These are phyloP conservation scores for Calonectria fujianensis DNA, from an alignment of 2,329 filamentous ascomycete genomes.

Conservation along the genomic window DNA sequence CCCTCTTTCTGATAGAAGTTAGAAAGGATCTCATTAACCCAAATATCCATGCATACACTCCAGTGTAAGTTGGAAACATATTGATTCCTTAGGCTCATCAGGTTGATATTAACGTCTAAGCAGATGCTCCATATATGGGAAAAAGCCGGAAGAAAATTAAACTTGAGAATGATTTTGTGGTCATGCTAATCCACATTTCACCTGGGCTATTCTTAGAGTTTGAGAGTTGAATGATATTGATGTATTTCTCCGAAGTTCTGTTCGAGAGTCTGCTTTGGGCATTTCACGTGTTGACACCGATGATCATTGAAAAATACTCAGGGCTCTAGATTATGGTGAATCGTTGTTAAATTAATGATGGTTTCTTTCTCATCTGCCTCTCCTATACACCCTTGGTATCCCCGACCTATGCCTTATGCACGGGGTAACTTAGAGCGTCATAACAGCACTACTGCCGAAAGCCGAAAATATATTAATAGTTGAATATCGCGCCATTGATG, in stretches of 20 bases:
- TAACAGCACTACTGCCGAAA: too few relatives aligned
- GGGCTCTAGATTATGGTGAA: too few relatives aligned
- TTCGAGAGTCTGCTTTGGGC: background rate
- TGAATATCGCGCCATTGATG: too few relatives aligned
- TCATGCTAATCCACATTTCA: background rate
- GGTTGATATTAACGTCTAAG: background rate
- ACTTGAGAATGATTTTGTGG: background rate
- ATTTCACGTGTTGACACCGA: background rate
- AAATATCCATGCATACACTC: slow-evolving; percentile 53
- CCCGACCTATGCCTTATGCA: too few relatives aligned
- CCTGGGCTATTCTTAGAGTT: background rate
- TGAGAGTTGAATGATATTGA: background rate
- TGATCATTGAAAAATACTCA: background rate
- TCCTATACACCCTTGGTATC: too few relatives aligned
- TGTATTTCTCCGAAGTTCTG: background rate
- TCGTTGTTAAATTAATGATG: too few relatives aligned
- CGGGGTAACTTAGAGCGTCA: too few relatives aligned
- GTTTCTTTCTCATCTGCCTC: too few relatives aligned
- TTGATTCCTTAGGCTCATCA: accelerated
- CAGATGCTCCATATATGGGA: slow-evolving; percentile 23
- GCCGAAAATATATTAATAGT: too few relatives aligned
- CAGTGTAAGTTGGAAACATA: slow-evolving; percentile 41
- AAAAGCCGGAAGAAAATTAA: slow-evolving; percentile 1
- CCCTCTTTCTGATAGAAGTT: slow-evolving; percentile 46
- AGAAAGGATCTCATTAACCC: slow-evolving; percentile 50